These are phyloP conservation scores for Asterionellopsis glacialis DNA, from an alignment of 108 stramenopile species.

Conservation along the genomic window DNA sequence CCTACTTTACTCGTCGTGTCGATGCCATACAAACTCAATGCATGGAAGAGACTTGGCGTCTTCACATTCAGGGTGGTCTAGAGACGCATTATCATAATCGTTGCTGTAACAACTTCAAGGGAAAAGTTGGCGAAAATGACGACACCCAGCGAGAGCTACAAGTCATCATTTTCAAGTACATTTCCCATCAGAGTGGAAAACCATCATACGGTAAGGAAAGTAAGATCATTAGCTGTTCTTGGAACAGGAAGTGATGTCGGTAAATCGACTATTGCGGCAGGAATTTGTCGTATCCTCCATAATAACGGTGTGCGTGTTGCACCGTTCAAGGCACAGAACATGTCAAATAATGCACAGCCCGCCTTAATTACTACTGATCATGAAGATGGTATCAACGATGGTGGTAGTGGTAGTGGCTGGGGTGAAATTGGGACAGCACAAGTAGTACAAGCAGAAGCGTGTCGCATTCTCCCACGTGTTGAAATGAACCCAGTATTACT, in stretches of 20 bases:
- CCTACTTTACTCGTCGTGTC: too few species aligned
- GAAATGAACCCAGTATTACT: conserved; percentile 39
- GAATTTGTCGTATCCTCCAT: conserved; percentile 23
- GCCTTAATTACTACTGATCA: conserved; percentile 17
- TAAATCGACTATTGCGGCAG: conserved; percentile 28
- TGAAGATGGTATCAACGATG: neutral
- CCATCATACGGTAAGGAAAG: too few species aligned
- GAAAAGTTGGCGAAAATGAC: too few species aligned
- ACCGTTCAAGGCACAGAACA: conserved; percentile 38
- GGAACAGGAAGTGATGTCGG: conserved; percentile 33
- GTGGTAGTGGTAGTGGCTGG: conserved; percentile 9
- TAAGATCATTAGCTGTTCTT: conserved; percentile 24
- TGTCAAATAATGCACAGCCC: conserved; percentile 26
- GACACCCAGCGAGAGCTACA: too few species aligned
- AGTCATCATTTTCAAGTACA: too few species aligned
- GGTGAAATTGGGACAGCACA: conserved; percentile 34
- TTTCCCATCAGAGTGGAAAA: too few species aligned
- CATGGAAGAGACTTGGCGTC: too few species aligned
- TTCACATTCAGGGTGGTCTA: too few species aligned
- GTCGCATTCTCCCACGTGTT: conserved; percentile 31
- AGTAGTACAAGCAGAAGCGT: conserved; percentile 37
- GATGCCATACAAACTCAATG: too few species aligned
- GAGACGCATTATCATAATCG: too few species aligned
- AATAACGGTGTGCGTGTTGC: conserved; percentile 19
- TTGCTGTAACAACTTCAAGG: too few species aligned